Evolutionary conservation across 352 stramenopile genomes (phyloP), one percentile per base, ranked within the genome.

Genomic region (Phytophthora multivora): DNA sequence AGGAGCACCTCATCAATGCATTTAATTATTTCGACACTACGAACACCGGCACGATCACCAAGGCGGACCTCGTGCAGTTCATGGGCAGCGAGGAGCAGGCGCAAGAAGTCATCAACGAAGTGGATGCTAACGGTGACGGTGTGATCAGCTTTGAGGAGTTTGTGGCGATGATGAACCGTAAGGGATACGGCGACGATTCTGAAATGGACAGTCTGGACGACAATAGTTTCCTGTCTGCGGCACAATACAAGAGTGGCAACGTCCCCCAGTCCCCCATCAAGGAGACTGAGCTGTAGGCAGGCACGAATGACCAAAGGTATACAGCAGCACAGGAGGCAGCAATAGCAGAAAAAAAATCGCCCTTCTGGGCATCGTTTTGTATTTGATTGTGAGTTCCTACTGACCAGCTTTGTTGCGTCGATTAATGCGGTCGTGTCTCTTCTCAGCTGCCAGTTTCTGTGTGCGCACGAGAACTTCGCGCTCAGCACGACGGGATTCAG

Each of bases 61-160:
- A 94, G 69, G 79, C 77, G 8, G 93, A 98, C 63, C 77, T 98
- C 45, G 81, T 91, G 30, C 82, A 90, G 57, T 95, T 98, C 57
- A 97, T 98, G 84, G 89, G 93, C 46, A 96, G 86, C 61, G 87
- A 97, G 56, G 85, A 94, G 53, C 91, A 98, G 51, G 93, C 91
- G 36, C 80, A 93, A 46, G 91, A 98, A 47, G 80, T 98, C 35
- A 97, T 98, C 50, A 58, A 93, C 35, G 90, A 97, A n/a, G 79
- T 98, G 30, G 91, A 98, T 66, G 73, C 69, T 31, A 92, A 98
- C 62, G 82, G 90, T 39, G 93, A 98, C 66, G 91, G 91, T 10
- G 68, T 90, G 42, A 97, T 98, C 66, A 96, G 78, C 67, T 98
- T 97, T 59, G 80, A 97, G 21, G 93, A 98, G 66, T 98, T 98